These are phyloP conservation scores for Leccinum rimulosum DNA, from an alignment of 768 basidiomycete species.

Conservation along the genomic window DNA sequence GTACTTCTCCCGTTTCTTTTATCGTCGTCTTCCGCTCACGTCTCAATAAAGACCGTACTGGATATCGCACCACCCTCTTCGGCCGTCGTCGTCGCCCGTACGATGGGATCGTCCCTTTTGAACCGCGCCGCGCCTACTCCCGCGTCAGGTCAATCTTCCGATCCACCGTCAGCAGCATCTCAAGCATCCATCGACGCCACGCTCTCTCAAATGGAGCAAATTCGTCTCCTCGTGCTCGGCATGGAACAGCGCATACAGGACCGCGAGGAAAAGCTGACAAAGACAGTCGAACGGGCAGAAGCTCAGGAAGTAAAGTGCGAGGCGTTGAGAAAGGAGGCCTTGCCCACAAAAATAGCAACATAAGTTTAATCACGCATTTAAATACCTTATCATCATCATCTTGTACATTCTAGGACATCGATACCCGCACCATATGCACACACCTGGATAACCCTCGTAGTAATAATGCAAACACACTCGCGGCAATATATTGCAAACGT, in stretches of 20 bases:
- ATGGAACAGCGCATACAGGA: slow-evolving; percentile 71
- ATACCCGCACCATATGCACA: slow-evolving; percentile 12
- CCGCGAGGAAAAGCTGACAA: slow-evolving; percentile 59
- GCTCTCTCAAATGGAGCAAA: slow-evolving; percentile 63
- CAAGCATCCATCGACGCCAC: slow-evolving; percentile 38
- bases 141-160: slow-evolving; percentile 14
- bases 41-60: slow-evolving; percentile 27
- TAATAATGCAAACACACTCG: slow-evolving; percentile 22
- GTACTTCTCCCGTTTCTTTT: slow-evolving; percentile 35
- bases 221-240: slow-evolving; percentile 65
- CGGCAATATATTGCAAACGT: slow-evolving; percentile 26
- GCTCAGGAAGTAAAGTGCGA: slow-evolving; percentile 56
- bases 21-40: background rate
- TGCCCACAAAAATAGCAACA: slow-evolving; percentile 20
- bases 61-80: slow-evolving; percentile 34
- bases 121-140: slow-evolving; percentile 21
- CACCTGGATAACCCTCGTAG: background rate
- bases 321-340: slow-evolving; percentile 40
- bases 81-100: slow-evolving; percentile 28
- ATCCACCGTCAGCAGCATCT: slow-evolving; percentile 17
- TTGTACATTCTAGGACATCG: slow-evolving; percentile 24
- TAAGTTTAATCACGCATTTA: slow-evolving; percentile 13
- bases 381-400: slow-evolving; percentile 8
- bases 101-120: slow-evolving; percentile 29
- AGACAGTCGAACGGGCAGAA: slow-evolving; percentile 61